Evolutionary conservation across 2,329 filamentous ascomycete genomes (phyloP).

Genomic region (Penicillium sp.): DNA sequence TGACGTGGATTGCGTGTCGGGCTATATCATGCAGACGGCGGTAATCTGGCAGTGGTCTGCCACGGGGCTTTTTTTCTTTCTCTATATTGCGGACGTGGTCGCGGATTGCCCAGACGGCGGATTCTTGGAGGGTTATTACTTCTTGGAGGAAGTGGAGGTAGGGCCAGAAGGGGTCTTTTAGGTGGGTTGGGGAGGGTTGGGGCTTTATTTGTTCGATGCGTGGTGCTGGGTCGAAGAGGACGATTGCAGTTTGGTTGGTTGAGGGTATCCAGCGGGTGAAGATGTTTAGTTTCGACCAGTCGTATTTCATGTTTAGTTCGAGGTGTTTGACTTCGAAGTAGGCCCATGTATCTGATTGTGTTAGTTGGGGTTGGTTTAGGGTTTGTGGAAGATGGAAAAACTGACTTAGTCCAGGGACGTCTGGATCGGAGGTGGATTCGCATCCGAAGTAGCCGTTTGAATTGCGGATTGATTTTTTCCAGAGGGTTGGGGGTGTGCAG

Average conservation of each 20-base stretch:
- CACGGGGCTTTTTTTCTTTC: conserved; percentile 13
- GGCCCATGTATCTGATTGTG: conserved; percentile 19
- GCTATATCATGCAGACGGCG: conserved; percentile 33
- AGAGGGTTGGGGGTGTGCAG: not conserved
- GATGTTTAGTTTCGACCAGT: conserved; percentile 20
- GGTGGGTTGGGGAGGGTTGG: not conserved
- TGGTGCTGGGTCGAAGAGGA: conserved; percentile 15
- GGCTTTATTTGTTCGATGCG: conserved; percentile 1
- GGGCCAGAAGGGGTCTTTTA: conserved; percentile 25
- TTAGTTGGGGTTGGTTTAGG: not conserved
- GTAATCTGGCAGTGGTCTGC: conserved; percentile 25
- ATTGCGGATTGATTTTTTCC: not conserved
- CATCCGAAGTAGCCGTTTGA: conserved; percentile 4
- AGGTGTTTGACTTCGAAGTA: conserved; percentile 21
- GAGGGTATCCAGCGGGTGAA: conserved; percentile 19
- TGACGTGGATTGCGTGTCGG: conserved; percentile 38
- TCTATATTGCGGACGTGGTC: conserved; percentile 31
- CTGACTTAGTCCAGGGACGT: not conserved
- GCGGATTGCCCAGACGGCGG: conserved; percentile 32
- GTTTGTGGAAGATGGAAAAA: not conserved
- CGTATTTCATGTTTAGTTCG: not conserved
- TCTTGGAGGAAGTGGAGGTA: conserved; percentile 19
- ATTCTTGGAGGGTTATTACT: conserved; percentile 28
- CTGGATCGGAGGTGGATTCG: not conserved
- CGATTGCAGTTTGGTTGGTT: conserved; percentile 22